Conservation (phyloP, 805 yeast genomes). For the Sugiyamaella chiloensis region DNA sequence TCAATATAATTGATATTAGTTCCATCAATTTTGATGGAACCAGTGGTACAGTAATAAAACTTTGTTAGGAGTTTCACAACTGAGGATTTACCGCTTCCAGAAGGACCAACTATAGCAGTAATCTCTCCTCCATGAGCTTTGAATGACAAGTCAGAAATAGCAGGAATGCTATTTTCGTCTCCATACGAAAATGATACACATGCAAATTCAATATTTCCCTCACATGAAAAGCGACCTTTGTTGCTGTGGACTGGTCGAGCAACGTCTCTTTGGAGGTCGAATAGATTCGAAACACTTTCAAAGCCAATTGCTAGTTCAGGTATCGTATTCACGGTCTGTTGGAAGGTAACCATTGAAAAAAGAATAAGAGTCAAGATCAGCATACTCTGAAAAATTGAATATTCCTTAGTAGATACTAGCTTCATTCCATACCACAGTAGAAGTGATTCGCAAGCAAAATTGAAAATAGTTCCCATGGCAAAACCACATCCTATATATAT, state of each 20-base stretch:
- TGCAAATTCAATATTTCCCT: conserved; percentile 39
- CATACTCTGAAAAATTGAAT: conserved; percentile 56
- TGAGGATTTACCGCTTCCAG: conserved; percentile 94
- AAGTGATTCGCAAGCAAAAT: conserved; percentile 63
- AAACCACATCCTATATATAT: conserved; percentile 63
- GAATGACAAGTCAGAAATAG: conserved; percentile 45
- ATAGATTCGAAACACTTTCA: conserved; percentile 25
- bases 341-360: conserved; percentile 67
- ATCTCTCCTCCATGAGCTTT: conserved; percentile 45
- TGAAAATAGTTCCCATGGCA: conserved; percentile 52
- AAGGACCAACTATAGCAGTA: conserved; percentile 73
- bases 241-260: background rate
- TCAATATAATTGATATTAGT: conserved; percentile 47
- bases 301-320: conserved; percentile 82
- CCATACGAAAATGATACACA: conserved; percentile 43
- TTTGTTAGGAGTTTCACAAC: conserved; percentile 54
- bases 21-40: conserved; percentile 45
- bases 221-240: no score
- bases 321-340: conserved; percentile 56
- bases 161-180: conserved; percentile 18
- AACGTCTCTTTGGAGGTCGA: background rate
- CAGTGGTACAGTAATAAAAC: conserved; percentile 44
- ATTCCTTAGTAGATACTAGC: conserved; percentile 58
- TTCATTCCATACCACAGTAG: conserved; percentile 76
- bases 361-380: conserved; percentile 68